Evolutionary conservation across 805 yeast genomes (phyloP).

Genomic region (Candida takata): DNA sequence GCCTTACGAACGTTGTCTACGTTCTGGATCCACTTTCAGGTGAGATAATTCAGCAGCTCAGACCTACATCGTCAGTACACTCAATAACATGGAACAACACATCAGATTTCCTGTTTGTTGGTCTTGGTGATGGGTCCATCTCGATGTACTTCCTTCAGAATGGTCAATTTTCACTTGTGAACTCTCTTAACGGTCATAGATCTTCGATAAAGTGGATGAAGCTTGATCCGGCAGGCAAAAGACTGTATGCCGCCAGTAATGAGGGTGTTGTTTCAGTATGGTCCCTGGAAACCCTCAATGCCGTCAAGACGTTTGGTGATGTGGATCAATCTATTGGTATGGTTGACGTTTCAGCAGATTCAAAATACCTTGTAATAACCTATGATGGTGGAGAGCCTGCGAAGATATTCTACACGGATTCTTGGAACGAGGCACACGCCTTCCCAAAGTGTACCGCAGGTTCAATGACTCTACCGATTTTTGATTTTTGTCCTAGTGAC

Average conservation of each 20-base stretch:
- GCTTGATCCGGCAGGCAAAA: conserved; percentile 34
- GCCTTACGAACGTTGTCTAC: conserved; percentile 31
- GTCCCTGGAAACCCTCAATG: conserved; percentile 35
- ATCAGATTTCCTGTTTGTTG: conserved; percentile 35
- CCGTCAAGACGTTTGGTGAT: conserved; percentile 29
- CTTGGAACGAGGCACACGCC: conserved; percentile 19
- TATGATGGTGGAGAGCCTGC: conserved; percentile 36
- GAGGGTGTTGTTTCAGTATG: conserved; percentile 52
- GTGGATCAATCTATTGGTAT: conserved; percentile 37
- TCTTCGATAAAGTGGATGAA: conserved; percentile 40
- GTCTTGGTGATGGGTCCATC: conserved; percentile 41
- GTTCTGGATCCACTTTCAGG: conserved; percentile 30
- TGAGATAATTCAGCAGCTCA: conserved; percentile 23
- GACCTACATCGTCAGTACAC: conserved; percentile 22
- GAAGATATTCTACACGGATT: conserved; percentile 30
- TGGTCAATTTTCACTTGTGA: conserved; percentile 4
- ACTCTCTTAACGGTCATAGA: conserved; percentile 38
- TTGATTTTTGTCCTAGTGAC: conserved; percentile 31
- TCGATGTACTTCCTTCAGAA: conserved; percentile 11
- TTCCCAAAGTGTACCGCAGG: conserved; percentile 17
- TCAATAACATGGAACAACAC: conserved; percentile 28
- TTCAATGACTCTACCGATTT: conserved; percentile 18
- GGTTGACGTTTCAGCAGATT: conserved; percentile 38
- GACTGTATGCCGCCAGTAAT: conserved; percentile 45
- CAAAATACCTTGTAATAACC: conserved; percentile 37